A percentile compares a stretch with the other conserved stretches of the same genome.
phyloP scores from a whole-genome alignment of 768 basidiomycete species.

The Tylopilus rubrobrunneus region DNA sequence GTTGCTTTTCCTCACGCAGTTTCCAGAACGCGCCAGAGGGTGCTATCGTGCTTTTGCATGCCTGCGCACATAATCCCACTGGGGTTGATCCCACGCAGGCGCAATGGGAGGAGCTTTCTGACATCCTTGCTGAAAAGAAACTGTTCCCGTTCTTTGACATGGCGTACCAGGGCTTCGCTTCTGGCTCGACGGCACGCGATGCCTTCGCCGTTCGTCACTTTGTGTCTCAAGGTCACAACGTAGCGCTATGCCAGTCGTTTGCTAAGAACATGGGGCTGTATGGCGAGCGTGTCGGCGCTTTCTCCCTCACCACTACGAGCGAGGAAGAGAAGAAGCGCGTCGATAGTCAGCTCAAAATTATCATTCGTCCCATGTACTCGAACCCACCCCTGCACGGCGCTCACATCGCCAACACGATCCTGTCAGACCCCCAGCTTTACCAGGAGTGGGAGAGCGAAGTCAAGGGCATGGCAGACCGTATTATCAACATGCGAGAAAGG shows the following conservation, averaged over 20 bases:
- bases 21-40: constrained; percentile 63
- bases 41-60: constrained; percentile 87
- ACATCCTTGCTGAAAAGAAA: constrained; percentile 81
- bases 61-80: constrained; percentile 99
- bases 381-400: constrained; percentile 95
- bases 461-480: constrained; percentile 92
- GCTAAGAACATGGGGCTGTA: constrained; percentile 99
- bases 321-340: constrained; percentile 81
- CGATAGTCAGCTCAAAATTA: constrained; percentile 91
- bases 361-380: constrained; percentile 96
- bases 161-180: constrained; percentile 99
- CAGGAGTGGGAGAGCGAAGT: constrained; percentile 88
- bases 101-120: constrained; percentile 90
- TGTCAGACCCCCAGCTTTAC: constrained; percentile 72
- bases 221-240: constrained; percentile 82
- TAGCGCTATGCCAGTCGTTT: constrained; percentile 91
- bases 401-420: constrained; percentile 78
- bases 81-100: constrained; percentile 92
- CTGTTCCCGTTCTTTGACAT: constrained; percentile 99
- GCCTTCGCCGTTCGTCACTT: constrained; percentile 96
- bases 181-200: constrained; percentile 84
- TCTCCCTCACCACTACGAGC: constrained; percentile 72
- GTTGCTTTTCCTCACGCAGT: constrained; percentile 10
- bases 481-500: constrained; percentile 88
- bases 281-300: constrained; percentile 96